Percentiles rank a stretch among this genome's conserved stretches.
Evolutionary conservation across 148 eudicot species (phyloP).

Genomic region (Rhododendron williamsianum): DNA sequence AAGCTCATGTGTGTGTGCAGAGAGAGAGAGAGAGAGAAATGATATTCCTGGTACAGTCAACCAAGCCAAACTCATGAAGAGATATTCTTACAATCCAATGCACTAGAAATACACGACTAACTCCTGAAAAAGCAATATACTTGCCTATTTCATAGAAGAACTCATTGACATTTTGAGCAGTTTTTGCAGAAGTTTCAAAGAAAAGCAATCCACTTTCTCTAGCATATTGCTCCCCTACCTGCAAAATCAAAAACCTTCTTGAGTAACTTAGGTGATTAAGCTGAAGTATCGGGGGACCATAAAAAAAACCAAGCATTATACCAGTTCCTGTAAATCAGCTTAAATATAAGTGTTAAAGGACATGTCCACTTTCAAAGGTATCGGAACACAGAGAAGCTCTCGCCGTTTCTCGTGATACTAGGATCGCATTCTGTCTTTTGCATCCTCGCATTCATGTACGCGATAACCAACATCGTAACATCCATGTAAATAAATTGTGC

Average conservation of each 20-base stretch:
- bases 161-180: conserved; percentile 66
- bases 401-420: background rate
- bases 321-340: background rate
- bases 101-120: background rate
- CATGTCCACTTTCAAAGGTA: no score
- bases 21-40: background rate
- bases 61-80: background rate
- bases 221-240: conserved; percentile 66
- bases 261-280: background rate
- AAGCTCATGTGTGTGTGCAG: background rate
- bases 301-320: background rate
- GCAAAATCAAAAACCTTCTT: conserved; percentile 13
- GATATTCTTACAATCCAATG: background rate
- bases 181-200: conserved; percentile 67
- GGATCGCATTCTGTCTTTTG: background rate
- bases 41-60: background rate
- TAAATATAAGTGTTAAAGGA: background rate
- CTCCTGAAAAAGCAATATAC: background rate
- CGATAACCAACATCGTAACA: background rate
- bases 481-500: background rate
- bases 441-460: background rate
- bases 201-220: conserved; percentile 52
- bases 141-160: conserved; percentile 59
- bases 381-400: background rate
- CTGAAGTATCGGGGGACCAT: background rate